Evolutionary conservation across 306 rosid genomes (phyloP).

Genomic region (Glycine latifolia): DNA sequence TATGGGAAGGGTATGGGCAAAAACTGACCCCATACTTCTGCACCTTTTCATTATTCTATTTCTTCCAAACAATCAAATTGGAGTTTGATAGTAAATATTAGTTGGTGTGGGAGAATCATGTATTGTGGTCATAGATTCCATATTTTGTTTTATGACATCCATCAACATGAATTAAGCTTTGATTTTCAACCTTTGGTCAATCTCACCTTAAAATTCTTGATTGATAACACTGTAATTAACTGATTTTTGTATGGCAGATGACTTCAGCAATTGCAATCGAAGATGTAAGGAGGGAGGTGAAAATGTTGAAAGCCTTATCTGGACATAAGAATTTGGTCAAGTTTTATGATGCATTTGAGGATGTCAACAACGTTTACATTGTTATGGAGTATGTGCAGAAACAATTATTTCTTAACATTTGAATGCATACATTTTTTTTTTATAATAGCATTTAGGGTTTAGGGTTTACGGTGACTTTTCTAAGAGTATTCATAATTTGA

Average conservation of each 20-base stretch:
- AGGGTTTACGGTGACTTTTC: constrained; percentile 2
- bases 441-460: constrained; percentile 20
- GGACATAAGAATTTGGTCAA: constrained; percentile 89
- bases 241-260: constrained; percentile 71
- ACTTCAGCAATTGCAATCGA: constrained; percentile 91
- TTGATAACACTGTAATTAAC: constrained; percentile 31
- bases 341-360: constrained; percentile 90
- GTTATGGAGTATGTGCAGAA: constrained; percentile 91
- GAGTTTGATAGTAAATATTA: constrained; percentile 26
- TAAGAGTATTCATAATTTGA: constrained; percentile 19
- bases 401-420: constrained; percentile 34
- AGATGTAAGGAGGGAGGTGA: constrained; percentile 97
- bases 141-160: constrained; percentile 23
- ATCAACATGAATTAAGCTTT: constrained; percentile 23
- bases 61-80: constrained; percentile 31
- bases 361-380: constrained; percentile 82
- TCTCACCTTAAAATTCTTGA: constrained; percentile 26
- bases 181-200: constrained; percentile 19
- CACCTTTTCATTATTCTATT: constrained; percentile 9
- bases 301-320: constrained; percentile 89
- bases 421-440: constrained; percentile 12
- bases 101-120: constrained; percentile 9
- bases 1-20: constrained; percentile 36
- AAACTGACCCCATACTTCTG: constrained; percentile 35
- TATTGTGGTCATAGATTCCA: constrained; percentile 17